Evolutionary conservation across 129 eudicot genomes (phyloP).

Genomic region (Saposhnikovia divaricata): DNA sequence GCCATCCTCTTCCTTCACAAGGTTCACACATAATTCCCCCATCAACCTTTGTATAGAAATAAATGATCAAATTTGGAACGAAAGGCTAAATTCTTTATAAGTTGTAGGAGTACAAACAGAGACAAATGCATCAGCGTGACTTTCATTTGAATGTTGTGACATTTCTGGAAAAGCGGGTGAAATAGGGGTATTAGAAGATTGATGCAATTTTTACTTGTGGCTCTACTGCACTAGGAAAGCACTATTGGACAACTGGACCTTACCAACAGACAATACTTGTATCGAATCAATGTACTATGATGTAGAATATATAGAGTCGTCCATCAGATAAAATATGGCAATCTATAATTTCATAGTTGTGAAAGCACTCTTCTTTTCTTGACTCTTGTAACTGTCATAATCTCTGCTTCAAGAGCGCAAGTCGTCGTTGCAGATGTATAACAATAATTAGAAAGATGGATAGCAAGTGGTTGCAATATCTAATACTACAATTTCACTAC

Average conservation of each 20-base stretch:
- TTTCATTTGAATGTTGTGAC: neutral
- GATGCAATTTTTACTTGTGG: neutral
- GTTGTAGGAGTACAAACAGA: neutral
- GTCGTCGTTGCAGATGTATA: neutral
- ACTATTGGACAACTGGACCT: neutral
- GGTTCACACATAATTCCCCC: slow-evolving; percentile 65
- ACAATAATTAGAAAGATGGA: neutral
- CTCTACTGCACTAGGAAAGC: neutral
- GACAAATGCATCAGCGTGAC: neutral
- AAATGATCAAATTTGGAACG: neutral
- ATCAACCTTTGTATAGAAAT: slow-evolving; percentile 27
- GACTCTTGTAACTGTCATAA: neutral
- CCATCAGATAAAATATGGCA: neutral
- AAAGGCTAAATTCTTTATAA: neutral
- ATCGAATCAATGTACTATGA: neutral
- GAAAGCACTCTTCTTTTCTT: neutral
- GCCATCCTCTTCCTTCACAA: slow-evolving; percentile 87
- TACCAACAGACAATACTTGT: neutral
- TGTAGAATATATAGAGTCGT: neutral
- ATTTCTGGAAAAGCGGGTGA: neutral
- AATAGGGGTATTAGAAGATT: neutral
- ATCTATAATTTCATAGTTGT: neutral
- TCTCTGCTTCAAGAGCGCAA: neutral
- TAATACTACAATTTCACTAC: neutral
- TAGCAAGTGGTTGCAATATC: neutral